Percentiles rank a stretch among this genome's conserved stretches.
These are phyloP conservation scores for Daucus carota DNA, from an alignment of 129 eudicot genomes.

Conservation along the genomic window DNA sequence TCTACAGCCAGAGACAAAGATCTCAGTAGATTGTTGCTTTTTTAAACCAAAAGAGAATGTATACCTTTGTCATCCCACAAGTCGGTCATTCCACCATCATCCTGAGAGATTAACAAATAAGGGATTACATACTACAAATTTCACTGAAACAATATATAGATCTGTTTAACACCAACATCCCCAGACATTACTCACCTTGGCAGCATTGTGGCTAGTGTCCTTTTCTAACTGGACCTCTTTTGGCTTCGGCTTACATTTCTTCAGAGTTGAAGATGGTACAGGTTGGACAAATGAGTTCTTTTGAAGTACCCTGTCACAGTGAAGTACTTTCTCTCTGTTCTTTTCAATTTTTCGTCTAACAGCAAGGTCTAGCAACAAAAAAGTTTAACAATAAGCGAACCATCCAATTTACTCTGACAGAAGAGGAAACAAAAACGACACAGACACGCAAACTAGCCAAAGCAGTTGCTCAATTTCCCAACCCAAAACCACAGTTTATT, in stretches of 20 bases:
- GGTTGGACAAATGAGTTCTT: conserved; percentile 66
- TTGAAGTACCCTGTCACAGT: conserved; percentile 57
- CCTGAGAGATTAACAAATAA: conserved; percentile 23
- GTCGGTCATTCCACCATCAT: conserved; percentile 46
- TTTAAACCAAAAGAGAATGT: neutral
- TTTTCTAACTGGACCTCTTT: conserved; percentile 29
- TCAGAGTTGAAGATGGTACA: conserved; percentile 53
- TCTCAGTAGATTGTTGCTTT: neutral
- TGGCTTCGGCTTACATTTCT: conserved; percentile 32
- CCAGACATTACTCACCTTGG: conserved; percentile 12
- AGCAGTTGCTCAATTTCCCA: neutral
- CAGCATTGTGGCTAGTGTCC: conserved; percentile 19
- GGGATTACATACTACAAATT: neutral
- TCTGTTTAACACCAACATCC: neutral
- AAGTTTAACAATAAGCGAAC: neutral
- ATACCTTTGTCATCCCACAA: conserved; percentile 59
- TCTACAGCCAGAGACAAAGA: conserved; percentile 15
- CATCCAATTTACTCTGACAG: neutral
- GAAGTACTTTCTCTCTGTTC: conserved; percentile 61
- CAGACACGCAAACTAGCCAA: neutral
- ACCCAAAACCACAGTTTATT: neutral
- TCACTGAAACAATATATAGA: neutral
- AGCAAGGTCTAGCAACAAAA: conserved; percentile 47
- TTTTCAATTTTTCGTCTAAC: conserved; percentile 85
- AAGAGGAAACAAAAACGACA: neutral